Evolutionary conservation across 345 rosid genomes (phyloP).

Genomic region (Citrus reticulata): DNA sequence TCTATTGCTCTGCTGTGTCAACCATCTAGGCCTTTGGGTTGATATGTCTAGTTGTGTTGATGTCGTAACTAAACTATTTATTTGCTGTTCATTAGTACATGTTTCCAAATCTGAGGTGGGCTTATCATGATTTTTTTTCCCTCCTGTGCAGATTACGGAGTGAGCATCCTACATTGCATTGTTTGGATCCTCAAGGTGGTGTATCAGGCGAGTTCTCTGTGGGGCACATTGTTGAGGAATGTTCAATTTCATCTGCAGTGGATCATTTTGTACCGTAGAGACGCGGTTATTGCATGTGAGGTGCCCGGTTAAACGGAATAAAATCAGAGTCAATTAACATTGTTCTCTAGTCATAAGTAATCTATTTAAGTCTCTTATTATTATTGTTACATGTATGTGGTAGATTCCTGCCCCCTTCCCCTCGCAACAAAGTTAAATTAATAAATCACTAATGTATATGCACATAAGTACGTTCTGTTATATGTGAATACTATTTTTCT

Average conservation of each 20-base stretch:
- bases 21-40: not conserved
- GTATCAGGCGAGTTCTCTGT: not conserved
- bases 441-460: constrained; percentile 12
- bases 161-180: constrained; percentile 19
- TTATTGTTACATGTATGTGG: not conserved
- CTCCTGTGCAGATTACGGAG: constrained; percentile 44
- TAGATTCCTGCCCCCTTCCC: not conserved
- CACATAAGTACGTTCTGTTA: constrained; percentile 5
- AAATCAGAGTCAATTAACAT: constrained; percentile 3
- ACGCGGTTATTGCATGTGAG: not conserved
- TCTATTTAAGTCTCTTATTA: not conserved
- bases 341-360: not conserved
- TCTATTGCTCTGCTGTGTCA: not conserved
- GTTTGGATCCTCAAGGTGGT: not conserved
- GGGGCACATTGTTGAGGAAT: not conserved
- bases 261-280: not conserved
- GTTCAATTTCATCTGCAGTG: not conserved
- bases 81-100: not conserved
- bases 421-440: not conserved
- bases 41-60: not conserved
- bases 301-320: constrained; percentile 3
- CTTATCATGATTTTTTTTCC: not conserved
- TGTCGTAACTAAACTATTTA: not conserved
- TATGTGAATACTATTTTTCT: not conserved
- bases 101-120: not conserved